A percentile compares a stretch with the other conserved stretches of the same genome.
Evolutionary conservation across 176 grass and related monocot genomes (phyloP).

Genomic region (Ampelocalamus luodianensis): DNA sequence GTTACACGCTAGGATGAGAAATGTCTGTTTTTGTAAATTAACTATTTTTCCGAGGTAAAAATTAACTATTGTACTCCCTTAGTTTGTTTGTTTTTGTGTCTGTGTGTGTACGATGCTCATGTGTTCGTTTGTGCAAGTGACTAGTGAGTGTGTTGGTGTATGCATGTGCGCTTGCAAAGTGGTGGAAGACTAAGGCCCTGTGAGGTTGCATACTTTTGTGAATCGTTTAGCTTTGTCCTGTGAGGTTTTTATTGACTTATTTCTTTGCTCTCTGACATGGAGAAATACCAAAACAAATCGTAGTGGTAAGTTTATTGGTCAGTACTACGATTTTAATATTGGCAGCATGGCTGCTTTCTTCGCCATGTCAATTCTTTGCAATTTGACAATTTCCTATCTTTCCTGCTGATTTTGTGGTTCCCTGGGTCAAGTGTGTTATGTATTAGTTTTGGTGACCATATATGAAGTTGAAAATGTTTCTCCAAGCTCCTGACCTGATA

Average conservation of each 20-base stretch:
- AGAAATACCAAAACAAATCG: slow-evolving; percentile 12
- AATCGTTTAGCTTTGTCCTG: not conserved
- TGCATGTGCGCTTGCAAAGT: not conserved
- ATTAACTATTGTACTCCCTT: not conserved
- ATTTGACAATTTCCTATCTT: not conserved
- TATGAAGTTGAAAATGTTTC: not conserved
- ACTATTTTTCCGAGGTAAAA: not conserved
- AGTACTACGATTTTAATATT: not conserved
- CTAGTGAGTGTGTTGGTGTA: not conserved
- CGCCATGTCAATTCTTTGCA: not conserved
- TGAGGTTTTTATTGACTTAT: not conserved
- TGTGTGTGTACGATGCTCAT: not conserved
- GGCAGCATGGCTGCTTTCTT: not conserved
- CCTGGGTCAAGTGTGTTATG: not conserved
- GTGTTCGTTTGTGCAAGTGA: not conserved
- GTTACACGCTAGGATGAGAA: not conserved
- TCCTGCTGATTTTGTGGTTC: not conserved
- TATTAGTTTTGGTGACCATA: not conserved
- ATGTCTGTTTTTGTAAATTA: not conserved
- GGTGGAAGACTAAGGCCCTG: not conserved
- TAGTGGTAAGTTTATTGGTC: not conserved
- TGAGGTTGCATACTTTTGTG: not conserved
- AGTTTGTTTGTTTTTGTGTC: not conserved
- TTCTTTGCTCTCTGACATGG: not conserved
- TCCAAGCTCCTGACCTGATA: not conserved